Percentiles rank a stretch among this genome's conserved stretches.
Conservation (phyloP, 768 basidiomycete species). For the Fistulinella prunicolor region DNA sequence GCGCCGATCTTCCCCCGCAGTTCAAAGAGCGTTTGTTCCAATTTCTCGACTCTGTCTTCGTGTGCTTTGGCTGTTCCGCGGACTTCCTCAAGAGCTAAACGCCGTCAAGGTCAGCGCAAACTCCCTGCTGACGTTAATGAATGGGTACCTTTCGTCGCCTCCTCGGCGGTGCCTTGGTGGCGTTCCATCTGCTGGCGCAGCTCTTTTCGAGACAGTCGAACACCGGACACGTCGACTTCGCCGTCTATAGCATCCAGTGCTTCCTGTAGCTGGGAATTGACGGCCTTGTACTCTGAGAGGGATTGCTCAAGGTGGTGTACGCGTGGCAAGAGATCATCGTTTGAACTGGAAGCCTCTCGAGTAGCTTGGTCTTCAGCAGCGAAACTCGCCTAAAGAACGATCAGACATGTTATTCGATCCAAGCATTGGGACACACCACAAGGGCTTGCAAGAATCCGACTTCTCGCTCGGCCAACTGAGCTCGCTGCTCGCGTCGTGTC, state of each 20-base stretch:
- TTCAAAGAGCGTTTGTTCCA: conserved; percentile 79
- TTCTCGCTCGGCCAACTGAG: conserved; percentile 53
- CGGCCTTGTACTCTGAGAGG: conserved; percentile 51
- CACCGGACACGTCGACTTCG: conserved; percentile 26
- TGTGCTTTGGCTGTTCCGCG: conserved; percentile 37
- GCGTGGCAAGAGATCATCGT: conserved; percentile 39
- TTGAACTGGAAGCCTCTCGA: conserved; percentile 24
- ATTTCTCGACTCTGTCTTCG: conserved; percentile 56
- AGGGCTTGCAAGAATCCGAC: conserved; percentile 65
- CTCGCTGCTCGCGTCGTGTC: conserved; percentile 36
- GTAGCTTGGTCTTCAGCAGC: conserved; percentile 51
- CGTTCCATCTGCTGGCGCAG: conserved; percentile 39
- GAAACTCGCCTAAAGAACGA: conserved; percentile 52
- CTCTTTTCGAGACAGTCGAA: conserved; percentile 32
- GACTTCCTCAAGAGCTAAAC: conserved; percentile 44
- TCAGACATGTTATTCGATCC: background rate
- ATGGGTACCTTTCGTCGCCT: conserved; percentile 41
- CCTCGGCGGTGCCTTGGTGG: conserved; percentile 37
- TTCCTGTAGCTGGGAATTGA: conserved; percentile 43
- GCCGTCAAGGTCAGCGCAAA: background rate
- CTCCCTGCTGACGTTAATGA: background rate
- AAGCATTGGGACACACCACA: conserved; percentile 45
- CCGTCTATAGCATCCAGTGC: conserved; percentile 48
- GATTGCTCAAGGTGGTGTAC: conserved; percentile 55
- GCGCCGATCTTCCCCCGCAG: conserved; percentile 72